Evolutionary conservation across 2,329 filamentous ascomycete genomes (phyloP).

Genomic region (Talaromyces albobiverticillius): DNA sequence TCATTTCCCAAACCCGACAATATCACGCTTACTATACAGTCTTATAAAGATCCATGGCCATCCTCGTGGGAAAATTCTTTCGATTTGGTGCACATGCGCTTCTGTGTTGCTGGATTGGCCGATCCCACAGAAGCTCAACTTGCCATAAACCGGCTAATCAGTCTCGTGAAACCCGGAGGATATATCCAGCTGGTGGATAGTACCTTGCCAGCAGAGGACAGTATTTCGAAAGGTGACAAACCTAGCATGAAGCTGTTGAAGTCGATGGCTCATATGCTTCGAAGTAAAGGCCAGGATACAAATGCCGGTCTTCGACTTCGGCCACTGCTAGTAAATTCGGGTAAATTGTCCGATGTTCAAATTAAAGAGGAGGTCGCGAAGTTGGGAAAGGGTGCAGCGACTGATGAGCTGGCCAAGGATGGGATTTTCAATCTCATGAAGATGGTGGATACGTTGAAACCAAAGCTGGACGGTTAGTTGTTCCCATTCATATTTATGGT

Average conservation of each 20-base stretch:
- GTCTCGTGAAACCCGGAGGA: constrained; percentile 22
- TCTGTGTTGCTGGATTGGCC: constrained; percentile 3
- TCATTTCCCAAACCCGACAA: constrained; percentile 6
- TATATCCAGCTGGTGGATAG: constrained; percentile 35
- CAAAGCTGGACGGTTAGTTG: constrained; percentile 4
- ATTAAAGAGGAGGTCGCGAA: constrained; percentile 6
- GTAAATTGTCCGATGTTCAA: background rate
- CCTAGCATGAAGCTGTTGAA: constrained; percentile 7
- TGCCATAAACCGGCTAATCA: constrained; percentile 7
- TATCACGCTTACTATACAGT: background rate
- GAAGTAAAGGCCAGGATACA: constrained; percentile 9
- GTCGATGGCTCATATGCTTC: constrained; percentile 9
- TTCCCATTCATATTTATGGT: too few relatives aligned
- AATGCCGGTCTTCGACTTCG: constrained; percentile 1
- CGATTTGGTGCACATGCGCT: constrained; percentile 9
- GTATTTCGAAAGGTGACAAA: background rate
- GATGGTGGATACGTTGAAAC: constrained; percentile 9
- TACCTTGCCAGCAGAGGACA: background rate
- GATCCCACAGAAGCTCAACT: constrained; percentile 2
- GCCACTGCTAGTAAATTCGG: background rate
- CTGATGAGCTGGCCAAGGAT: constrained; percentile 1
- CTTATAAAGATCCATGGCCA: constrained; percentile 8
- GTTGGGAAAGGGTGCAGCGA: background rate
- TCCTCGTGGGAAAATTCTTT: constrained; percentile 7
- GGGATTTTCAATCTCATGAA: constrained; percentile 6